Evolutionary conservation across 306 rosid genomes (phyloP).

Genomic region (Urtica urens): DNA sequence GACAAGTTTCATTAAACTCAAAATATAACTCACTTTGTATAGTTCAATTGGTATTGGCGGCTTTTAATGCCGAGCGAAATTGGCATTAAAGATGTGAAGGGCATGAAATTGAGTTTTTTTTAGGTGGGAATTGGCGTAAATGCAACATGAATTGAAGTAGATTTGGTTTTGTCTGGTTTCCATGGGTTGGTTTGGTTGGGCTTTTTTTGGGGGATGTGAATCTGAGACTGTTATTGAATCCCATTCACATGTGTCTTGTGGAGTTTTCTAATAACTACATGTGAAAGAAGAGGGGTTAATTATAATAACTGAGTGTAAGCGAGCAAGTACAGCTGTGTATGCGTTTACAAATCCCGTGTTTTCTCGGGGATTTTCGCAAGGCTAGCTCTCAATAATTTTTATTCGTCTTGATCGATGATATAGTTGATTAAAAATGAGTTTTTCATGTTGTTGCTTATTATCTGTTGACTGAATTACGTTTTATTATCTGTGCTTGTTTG

Average conservation of each 20-base stretch:
- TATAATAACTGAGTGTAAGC: too few species aligned
- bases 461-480: too few species aligned
- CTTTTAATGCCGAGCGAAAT: not conserved
- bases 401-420: too few species aligned
- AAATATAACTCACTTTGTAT: not conserved
- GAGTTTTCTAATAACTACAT: not conserved
- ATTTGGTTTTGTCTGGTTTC: not conserved
- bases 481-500: too few species aligned
- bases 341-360: too few species aligned
- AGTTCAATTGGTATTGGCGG: not conserved
- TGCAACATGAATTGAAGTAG: not conserved
- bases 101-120: slow-evolving; percentile 7
- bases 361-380: too few species aligned
- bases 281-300: not conserved
- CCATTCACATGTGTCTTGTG: slow-evolving; percentile 3
- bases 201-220: not conserved
- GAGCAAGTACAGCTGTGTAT: too few species aligned
- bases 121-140: slow-evolving; percentile 7
- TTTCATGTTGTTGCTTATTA: too few species aligned
- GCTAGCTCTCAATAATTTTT: too few species aligned
- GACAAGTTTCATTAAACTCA: not conserved
- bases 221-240: not conserved
- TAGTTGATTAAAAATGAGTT: too few species aligned
- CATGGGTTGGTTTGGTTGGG: not conserved
- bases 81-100: not conserved